Conservation (phyloP, 2,329 filamentous ascomycete genomes). For the Arthrobotrys musiformis region DNA sequence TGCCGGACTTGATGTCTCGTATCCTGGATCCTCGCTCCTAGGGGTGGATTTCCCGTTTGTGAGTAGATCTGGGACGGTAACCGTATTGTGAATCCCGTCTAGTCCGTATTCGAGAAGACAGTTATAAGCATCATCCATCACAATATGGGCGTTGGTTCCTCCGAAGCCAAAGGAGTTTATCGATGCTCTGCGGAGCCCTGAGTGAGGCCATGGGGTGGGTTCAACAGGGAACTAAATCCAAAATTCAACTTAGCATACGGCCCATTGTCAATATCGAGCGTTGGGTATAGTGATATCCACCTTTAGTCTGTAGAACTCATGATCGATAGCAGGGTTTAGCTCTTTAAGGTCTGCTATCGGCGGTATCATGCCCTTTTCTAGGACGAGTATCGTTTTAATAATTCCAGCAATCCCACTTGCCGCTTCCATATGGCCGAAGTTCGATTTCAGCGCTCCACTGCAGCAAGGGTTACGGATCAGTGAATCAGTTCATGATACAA, state of each 20-base stretch:
- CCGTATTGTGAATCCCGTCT: constrained; percentile 16
- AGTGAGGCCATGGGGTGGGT: constrained; percentile 3
- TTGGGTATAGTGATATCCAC: not conserved
- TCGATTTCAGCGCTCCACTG: constrained; percentile 69
- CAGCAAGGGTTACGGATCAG: not conserved
- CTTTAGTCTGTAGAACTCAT: constrained; percentile 40
- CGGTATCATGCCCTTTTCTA: constrained; percentile 67
- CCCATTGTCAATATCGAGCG: too few relatives aligned
- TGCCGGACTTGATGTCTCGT: not conserved
- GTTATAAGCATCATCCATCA: constrained; percentile 21
- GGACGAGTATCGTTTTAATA: constrained; percentile 67
- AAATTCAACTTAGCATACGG: too few relatives aligned
- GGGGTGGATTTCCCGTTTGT: too few relatives aligned
- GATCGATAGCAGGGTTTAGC: constrained; percentile 29
- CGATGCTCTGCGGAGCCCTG: constrained; percentile 16
- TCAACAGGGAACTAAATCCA: constrained; percentile 17
- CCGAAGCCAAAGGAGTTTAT: constrained; percentile 61
- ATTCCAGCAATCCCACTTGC: constrained; percentile 68
- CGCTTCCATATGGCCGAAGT: constrained; percentile 69
- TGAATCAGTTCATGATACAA: too few relatives aligned
- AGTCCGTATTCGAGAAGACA: constrained; percentile 4
- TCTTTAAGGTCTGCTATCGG: constrained; percentile 54
- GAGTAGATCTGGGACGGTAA: not conserved
- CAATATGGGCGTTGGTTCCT: constrained; percentile 58
- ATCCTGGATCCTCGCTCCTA: not conserved